A percentile compares a stretch with the other conserved stretches of the same genome.
Evolutionary conservation across 768 basidiomycete species (phyloP).

Genomic region (Ramaria sp.): DNA sequence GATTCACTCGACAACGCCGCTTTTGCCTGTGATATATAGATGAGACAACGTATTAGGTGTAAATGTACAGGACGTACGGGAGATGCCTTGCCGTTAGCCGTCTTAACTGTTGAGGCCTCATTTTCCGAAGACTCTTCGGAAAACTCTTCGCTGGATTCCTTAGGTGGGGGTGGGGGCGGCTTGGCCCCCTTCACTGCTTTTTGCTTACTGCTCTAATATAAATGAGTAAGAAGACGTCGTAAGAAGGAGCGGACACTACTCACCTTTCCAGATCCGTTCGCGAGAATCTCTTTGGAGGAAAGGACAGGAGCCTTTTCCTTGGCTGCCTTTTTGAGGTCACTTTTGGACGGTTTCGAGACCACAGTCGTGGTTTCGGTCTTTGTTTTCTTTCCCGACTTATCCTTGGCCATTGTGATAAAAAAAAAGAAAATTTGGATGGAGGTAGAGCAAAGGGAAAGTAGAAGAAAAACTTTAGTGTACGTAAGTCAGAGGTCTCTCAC

Average conservation of each 20-base stretch:
- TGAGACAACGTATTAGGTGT: not conserved
- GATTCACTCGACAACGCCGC: not conserved
- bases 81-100: conserved; percentile 22
- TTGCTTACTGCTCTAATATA: conserved; percentile 8
- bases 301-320: conserved; percentile 18
- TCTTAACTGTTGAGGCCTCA: conserved; percentile 21
- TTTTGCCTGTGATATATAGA: conserved; percentile 4
- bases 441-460: conserved; percentile 1
- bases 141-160: conserved; percentile 15
- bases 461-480: conserved; percentile 1
- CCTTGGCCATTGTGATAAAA: conserved; percentile 28
- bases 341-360: conserved; percentile 25
- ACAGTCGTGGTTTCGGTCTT: conserved; percentile 22
- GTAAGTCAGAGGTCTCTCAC: not conserved
- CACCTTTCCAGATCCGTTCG: conserved; percentile 23
- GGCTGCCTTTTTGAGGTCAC: conserved; percentile 17
- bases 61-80: not conserved
- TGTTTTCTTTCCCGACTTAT: conserved; percentile 26
- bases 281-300: conserved; percentile 33
- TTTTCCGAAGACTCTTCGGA: conserved; percentile 15
- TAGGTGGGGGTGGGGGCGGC: conserved; percentile 7
- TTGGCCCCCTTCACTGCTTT: conserved; percentile 17
- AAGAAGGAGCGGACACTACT: not conserved
- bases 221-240: not conserved
- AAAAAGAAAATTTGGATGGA: not conserved